Evolutionary conservation across 192 early-diverging fungal species (phyloP).

Genomic region (Lobosporangium transversale): DNA sequence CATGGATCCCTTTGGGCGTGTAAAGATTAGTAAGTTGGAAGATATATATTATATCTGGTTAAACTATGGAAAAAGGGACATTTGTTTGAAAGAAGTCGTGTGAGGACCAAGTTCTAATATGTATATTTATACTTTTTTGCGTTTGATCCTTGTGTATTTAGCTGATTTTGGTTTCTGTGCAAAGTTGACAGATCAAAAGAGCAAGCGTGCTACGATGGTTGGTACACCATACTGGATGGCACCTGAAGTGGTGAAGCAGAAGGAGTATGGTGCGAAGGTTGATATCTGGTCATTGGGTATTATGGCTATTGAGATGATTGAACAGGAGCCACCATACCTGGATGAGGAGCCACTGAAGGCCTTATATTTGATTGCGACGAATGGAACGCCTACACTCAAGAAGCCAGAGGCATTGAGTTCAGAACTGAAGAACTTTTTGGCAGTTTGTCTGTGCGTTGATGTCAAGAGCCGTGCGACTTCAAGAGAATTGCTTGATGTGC

Average conservation of each 20-base stretch:
- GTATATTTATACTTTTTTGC: conserved; percentile 3
- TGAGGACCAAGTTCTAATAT: not conserved
- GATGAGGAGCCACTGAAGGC: conserved; percentile 96
- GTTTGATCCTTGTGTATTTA: conserved; percentile 39
- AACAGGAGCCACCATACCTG: conserved; percentile 95
- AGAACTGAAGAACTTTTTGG: conserved; percentile 88
- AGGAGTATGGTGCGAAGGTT: conserved; percentile 81
- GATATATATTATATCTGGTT: too few relatives aligned
- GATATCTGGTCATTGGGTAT: conserved; percentile 95
- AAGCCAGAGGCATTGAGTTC: conserved; percentile 82
- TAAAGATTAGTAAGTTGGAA: conserved; percentile 69
- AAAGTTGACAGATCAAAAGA: conserved; percentile 81
- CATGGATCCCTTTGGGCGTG: conserved; percentile 78
- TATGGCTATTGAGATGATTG: conserved; percentile 98
- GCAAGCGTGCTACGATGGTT: conserved; percentile 88
- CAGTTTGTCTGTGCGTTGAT: conserved; percentile 87
- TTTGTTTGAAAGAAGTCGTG: too few relatives aligned
- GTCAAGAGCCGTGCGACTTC: conserved; percentile 83
- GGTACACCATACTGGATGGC: conserved; percentile 95
- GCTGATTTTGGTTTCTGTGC: conserved; percentile 97
- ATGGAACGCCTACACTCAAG: conserved; percentile 93
- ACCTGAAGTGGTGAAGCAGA: conserved; percentile 86
- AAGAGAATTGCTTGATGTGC: conserved; percentile 78
- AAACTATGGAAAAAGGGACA: too few relatives aligned
- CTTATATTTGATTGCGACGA: conserved; percentile 95